phyloP scores from a whole-genome alignment of 805 yeast species.

The Candida maesae region DNA sequence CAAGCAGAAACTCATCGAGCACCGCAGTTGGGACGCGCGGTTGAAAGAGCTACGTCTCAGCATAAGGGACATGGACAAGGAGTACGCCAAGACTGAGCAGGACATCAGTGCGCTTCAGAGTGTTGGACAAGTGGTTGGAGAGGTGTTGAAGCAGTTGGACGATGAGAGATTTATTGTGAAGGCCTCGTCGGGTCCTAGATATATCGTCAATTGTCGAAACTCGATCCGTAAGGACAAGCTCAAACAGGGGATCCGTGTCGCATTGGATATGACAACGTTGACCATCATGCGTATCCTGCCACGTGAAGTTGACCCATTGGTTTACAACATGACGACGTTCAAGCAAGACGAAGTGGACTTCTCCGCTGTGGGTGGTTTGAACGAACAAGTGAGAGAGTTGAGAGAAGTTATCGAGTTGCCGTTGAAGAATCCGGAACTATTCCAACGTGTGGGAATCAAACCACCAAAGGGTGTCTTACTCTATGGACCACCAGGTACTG shows the following conservation, averaged over 20 bases:
- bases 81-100: conserved; percentile 89
- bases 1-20: conserved; percentile 85
- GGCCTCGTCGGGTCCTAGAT: conserved; percentile 96
- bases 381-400: conserved; percentile 92
- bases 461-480: conserved; percentile 98
- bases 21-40: conserved; percentile 90
- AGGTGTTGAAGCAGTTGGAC: conserved; percentile 90
- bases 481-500: conserved; percentile 99
- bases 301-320: conserved; percentile 96
- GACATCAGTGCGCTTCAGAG: conserved; percentile 96
- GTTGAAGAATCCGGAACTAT: conserved; percentile 92
- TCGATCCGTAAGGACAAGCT: conserved; percentile 79
- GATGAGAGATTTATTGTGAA: conserved; percentile 94
- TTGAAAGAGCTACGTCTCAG: conserved; percentile 78
- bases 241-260: conserved; percentile 93
- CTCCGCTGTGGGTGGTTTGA: conserved; percentile 92
- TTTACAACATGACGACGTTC: conserved; percentile 95
- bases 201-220: conserved; percentile 95
- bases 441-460: conserved; percentile 92
- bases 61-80: conserved; percentile 78
- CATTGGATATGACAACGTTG: conserved; percentile 94
- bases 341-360: conserved; percentile 97
- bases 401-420: conserved; percentile 98
- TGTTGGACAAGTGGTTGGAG: conserved; percentile 97
- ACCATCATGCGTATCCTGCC: conserved; percentile 97